Percentiles rank a stretch among this genome's conserved stretches.
Evolutionary conservation across 2,329 filamentous ascomycete species (phyloP).

Genomic region (Diaporthe vaccinii): DNA sequence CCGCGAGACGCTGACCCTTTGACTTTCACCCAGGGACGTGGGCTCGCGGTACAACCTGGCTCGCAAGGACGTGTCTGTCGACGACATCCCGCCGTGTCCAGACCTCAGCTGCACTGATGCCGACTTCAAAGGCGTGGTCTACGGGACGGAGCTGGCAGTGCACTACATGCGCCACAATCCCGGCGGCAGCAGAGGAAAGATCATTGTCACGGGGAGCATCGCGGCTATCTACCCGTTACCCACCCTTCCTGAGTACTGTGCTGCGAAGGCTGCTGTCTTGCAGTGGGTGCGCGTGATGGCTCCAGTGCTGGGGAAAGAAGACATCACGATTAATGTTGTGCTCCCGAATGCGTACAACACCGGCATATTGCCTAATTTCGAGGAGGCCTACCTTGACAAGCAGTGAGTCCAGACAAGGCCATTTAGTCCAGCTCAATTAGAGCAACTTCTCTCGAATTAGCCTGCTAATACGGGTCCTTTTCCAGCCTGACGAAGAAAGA

Average conservation of each 20-base stretch:
- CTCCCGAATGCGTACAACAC: neutral
- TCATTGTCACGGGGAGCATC: conserved; percentile 15
- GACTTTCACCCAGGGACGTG: neutral
- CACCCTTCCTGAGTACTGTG: conserved; percentile 19
- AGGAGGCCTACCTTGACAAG: neutral
- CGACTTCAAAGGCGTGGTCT: conserved; percentile 42
- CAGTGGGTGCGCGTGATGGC: conserved; percentile 22
- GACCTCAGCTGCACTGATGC: conserved; percentile 44
- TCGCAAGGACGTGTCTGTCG: neutral
- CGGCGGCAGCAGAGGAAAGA: neutral
- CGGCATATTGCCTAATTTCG: conserved; percentile 1
- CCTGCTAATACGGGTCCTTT: neutral
- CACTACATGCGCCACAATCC: conserved; percentile 41
- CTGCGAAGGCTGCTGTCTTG: neutral
- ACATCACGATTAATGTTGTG: conserved; percentile 5
- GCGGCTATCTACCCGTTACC: neutral
- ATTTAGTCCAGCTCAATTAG: neutral
- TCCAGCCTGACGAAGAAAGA: conserved; percentile 12
- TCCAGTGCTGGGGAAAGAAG: conserved; percentile 13
- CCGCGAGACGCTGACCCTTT: neutral
- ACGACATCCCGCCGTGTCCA: conserved; percentile 2
- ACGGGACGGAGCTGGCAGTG: conserved; percentile 38
- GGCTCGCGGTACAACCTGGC: conserved; percentile 5
- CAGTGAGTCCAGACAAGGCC: neutral
- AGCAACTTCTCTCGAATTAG: neutral